Percentiles rank a stretch among this genome's conserved stretches.
Conservation (phyloP, 2,329 filamentous ascomycete genomes). For the Alternaria atra region DNA sequence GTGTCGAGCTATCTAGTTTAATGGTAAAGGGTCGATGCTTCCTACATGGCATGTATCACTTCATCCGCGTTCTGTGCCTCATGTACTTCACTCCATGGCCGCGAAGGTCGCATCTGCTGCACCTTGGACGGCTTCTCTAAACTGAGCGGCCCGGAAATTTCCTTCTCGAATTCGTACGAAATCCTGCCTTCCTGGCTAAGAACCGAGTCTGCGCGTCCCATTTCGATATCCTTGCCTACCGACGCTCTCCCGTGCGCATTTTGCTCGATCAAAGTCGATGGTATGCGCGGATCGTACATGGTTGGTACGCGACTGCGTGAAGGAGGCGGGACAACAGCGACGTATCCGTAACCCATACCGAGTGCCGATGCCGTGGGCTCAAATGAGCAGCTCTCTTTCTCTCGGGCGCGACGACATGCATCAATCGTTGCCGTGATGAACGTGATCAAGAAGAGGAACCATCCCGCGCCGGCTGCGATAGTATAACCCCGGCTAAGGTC, state of each 20-base stretch:
- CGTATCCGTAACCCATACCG: constrained; percentile 38
- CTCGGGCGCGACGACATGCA: constrained; percentile 22
- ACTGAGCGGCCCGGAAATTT: constrained; percentile 27
- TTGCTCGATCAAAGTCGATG: constrained; percentile 16
- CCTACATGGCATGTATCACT: constrained; percentile 20
- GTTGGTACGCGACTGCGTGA: constrained; percentile 30
- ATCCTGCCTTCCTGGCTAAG: constrained; percentile 21
- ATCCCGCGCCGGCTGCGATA: constrained; percentile 27
- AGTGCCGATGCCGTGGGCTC: constrained; percentile 43
- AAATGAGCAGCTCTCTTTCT: constrained; percentile 38
- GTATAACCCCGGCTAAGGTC: constrained; percentile 33
- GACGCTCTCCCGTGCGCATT: constrained; percentile 28
- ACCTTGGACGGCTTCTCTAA: constrained; percentile 28
- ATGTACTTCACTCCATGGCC: constrained; percentile 42
- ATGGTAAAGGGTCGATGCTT: no score
- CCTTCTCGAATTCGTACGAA: constrained; percentile 14
- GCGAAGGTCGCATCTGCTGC: constrained; percentile 29
- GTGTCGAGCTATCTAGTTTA: neutral
- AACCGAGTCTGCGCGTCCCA: constrained; percentile 27
- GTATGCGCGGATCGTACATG: constrained; percentile 34
- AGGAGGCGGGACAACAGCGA: constrained; percentile 24
- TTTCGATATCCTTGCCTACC: constrained; percentile 12
- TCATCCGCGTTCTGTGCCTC: constrained; percentile 7
- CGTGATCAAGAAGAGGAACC: constrained; percentile 26
- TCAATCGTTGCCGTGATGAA: constrained; percentile 27